These are phyloP conservation scores for Cadophora gregata DNA, from an alignment of 2,329 filamentous ascomycete species.

Conservation along the genomic window DNA sequence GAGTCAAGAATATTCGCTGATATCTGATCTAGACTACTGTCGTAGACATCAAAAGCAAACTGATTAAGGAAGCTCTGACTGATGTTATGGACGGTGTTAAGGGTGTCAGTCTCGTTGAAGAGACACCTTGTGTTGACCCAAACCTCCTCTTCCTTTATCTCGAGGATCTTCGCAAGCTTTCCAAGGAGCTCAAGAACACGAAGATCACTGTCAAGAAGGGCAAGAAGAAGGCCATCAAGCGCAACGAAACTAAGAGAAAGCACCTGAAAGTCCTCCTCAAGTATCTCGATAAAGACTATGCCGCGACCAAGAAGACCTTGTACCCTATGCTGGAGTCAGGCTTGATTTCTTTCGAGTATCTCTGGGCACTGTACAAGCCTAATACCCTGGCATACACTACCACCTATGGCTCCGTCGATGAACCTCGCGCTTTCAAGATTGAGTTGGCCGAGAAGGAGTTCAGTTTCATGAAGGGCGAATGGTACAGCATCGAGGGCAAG, in stretches of 20 bases:
- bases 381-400: slow-evolving; percentile 79
- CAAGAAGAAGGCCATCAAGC: slow-evolving; percentile 65
- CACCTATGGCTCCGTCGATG: slow-evolving; percentile 77
- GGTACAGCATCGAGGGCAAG: slow-evolving; percentile 76
- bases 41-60: slow-evolving; percentile 86
- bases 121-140: slow-evolving; percentile 74
- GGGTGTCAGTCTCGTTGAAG: slow-evolving; percentile 79
- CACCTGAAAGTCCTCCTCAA: slow-evolving; percentile 76
- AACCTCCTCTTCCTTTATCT: slow-evolving; percentile 77
- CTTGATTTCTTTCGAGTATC: slow-evolving; percentile 84
- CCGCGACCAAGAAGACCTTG: slow-evolving; percentile 77
- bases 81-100: slow-evolving; percentile 79
- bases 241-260: slow-evolving; percentile 61
- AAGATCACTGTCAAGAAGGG: slow-evolving; percentile 57
- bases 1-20: slow-evolving; percentile 22
- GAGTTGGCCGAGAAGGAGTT: slow-evolving; percentile 75
- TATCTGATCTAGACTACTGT: slow-evolving; percentile 55
- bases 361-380: slow-evolving; percentile 90
- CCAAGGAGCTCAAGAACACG: slow-evolving; percentile 68
- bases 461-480: slow-evolving; percentile 73
- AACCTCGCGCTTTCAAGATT: slow-evolving; percentile 83
- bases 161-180: slow-evolving; percentile 71
- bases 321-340: slow-evolving; percentile 82
- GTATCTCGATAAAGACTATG: slow-evolving; percentile 84
- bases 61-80: slow-evolving; percentile 72